Evolutionary conservation across 345 rosid species (phyloP), one percentile per base, ranked within the genome.

Genomic region (Gossypioides kirkii): DNA sequence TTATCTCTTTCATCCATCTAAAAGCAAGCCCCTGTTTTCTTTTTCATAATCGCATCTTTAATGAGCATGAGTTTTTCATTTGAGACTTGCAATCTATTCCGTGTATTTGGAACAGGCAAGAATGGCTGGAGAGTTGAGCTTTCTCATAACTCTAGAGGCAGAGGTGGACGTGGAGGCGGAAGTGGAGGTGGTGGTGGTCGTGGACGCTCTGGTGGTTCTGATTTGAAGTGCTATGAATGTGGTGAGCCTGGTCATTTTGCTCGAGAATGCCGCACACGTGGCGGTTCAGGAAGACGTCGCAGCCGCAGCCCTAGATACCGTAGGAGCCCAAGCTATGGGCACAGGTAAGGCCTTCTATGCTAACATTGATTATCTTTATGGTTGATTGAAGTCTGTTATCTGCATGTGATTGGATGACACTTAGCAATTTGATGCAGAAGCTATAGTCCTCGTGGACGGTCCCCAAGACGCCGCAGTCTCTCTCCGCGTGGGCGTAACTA

Each of bases 231-330:
- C 80, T 92, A 90, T 71, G 97, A 92, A 70, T 92, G 97, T 73
- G 95, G 96, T 10, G 97, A 92, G 82, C 84, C 96, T 60, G 97
- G 97, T 66, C 97, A 92, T 76, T 92, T 92, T 85, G 96, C 97
- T 3, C 96, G 97, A 75, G 97, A 92, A 80, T 92, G 97, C 68
- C 88, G 89, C 55, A 65, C 60, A 25, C 97, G 91, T 36, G 91
- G 84, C 82, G 92, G 91, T 38, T 63, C 87, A 0, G 93, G 96
- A 76, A 87, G 92, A 74, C 88, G 89, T 18, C 88, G 93, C 0
- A 90, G 97, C 77, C 95, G 88, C 74, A 90, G 94, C 77, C 95
- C 97, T 50, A 82, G 92, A 77, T 90, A 90, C 77, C 89, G 92
- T 56, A 85, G 92, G 72, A 90, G 97, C 73, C 97, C 97, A 36